Percentiles rank a stretch among this genome's conserved stretches.
Evolutionary conservation across 179 eudicot species (phyloP).

Genomic region (Corrigiola litoralis): DNA sequence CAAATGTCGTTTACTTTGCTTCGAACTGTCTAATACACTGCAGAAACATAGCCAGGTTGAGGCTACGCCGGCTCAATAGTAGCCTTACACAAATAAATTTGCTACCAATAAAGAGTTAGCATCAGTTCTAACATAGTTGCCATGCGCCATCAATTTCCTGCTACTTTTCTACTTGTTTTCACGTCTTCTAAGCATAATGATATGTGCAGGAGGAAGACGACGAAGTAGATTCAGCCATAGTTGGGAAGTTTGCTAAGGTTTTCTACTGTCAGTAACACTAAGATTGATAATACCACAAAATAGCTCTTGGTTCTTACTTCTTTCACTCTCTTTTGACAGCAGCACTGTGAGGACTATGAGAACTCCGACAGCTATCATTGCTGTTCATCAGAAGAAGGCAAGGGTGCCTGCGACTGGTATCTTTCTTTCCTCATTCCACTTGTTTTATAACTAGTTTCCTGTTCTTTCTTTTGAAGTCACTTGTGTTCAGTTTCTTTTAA

Average conservation of each 20-base stretch:
- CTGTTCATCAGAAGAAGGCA: slow-evolving; percentile 6
- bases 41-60: too few species aligned
- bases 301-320: neutral
- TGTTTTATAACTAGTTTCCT: neutral
- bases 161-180: neutral
- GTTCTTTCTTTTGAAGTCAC: neutral
- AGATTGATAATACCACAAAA: neutral
- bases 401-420: slow-evolving; percentile 14
- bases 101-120: too few species aligned
- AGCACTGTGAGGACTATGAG: slow-evolving; percentile 6
- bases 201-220: slow-evolving; percentile 50
- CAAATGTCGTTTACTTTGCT: too few species aligned
- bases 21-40: too few species aligned
- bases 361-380: slow-evolving; percentile 6
- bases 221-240: slow-evolving; percentile 71
- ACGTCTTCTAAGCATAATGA: neutral
- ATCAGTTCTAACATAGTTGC: too few species aligned
- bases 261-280: neutral
- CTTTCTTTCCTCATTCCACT: neutral
- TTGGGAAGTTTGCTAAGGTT: slow-evolving; percentile 45
- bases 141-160: neutral
- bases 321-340: neutral
- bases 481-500: neutral
- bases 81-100: too few species aligned
- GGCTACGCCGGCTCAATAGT: too few species aligned